Base-by-base conservation (phyloP, 352 stramenopile genomes). In the Elongisporangium senticosum region DNA sequence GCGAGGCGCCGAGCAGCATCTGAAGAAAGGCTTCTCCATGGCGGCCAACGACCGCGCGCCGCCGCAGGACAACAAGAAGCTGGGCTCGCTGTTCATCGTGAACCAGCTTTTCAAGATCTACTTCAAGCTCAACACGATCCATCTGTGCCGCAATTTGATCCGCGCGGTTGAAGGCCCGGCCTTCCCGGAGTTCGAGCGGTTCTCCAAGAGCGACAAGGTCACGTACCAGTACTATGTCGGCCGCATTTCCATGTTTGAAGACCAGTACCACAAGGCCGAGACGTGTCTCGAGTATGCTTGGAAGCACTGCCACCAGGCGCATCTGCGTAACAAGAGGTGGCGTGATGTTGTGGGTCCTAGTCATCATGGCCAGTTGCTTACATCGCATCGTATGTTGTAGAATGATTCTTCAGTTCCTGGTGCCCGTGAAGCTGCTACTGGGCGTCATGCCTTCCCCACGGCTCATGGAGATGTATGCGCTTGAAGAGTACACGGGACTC, bases 21-120 rank as follows among this genome's bases (percentile, higher is more conserved):
- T 95, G 59, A 95, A 95, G 56, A 92, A 92, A 55, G 83, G 81
- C 1, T 95, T 95, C 39, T 83, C 85, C 33, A 93, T 92, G 85
- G 74, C 83, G 6, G 80, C 80, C 24, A 95, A 95, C 64, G 86
- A 93, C 59, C 83, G 86, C 65, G 86, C 81, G 40, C 72, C 82
- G 14, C 56, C 71, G 4, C 81, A 90, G 59, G 67, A 91, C 67
- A 93, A 89, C 75, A 95, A 95, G 74, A 90, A 91, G 53, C 71
- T 89, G 49, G 86, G 83, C n/a, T 74, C 82, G 55, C 73, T 95
- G 10, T 96, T 95, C 61, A 95, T 98, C 69, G 94, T 97, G 50
- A 98, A 98, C 64, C 90, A 98, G 73, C 83, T 98, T 47, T 98
- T 98, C 73, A 96, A 96, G 66, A 98, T 98, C 74, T 98, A 98